Conservation (phyloP, 2,329 filamentous ascomycete species). For the Talaromyces sp. region DNA sequence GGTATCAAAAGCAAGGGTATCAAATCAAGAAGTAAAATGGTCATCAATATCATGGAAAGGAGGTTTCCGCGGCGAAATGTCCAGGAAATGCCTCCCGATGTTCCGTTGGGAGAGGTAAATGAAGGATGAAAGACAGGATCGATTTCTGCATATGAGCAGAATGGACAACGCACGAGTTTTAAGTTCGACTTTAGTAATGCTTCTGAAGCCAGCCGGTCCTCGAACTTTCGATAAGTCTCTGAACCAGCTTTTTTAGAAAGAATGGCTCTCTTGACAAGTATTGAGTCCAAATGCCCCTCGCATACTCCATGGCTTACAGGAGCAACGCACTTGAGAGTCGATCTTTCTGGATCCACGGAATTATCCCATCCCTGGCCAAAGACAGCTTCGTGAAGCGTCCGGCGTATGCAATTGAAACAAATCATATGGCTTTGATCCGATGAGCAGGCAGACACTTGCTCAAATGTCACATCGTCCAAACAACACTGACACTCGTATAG, state of each 20-base stretch:
- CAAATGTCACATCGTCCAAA: constrained; percentile 47
- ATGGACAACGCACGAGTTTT: constrained; percentile 79
- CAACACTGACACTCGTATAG: constrained; percentile 51
- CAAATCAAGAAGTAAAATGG: constrained; percentile 42
- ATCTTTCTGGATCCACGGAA: constrained; percentile 68
- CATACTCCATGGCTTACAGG: constrained; percentile 66
- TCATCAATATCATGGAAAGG: constrained; percentile 52
- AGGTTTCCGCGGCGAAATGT: constrained; percentile 55
- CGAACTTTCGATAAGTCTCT: constrained; percentile 71
- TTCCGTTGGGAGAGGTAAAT: not conserved
- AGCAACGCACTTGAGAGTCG: constrained; percentile 80
- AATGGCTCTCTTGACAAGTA: constrained; percentile 71
- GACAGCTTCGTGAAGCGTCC: constrained; percentile 78
- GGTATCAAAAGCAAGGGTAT: constrained; percentile 50
- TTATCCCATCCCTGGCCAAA: constrained; percentile 91
- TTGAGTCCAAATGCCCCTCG: constrained; percentile 65
- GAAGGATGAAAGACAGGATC: constrained; percentile 68
- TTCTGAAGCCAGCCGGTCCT: constrained; percentile 75
- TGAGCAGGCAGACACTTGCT: constrained; percentile 48
- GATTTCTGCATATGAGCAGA: constrained; percentile 86
- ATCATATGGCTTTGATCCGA: constrained; percentile 41
- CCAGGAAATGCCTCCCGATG: constrained; percentile 48
- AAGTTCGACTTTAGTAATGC: constrained; percentile 69
- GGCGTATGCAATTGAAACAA: constrained; percentile 71
- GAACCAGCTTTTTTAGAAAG: constrained; percentile 64